Percentiles rank a stretch among this genome's conserved stretches.
Conservation (phyloP, 805 yeast species). For the Scheffersomyces ergatensis region DNA sequence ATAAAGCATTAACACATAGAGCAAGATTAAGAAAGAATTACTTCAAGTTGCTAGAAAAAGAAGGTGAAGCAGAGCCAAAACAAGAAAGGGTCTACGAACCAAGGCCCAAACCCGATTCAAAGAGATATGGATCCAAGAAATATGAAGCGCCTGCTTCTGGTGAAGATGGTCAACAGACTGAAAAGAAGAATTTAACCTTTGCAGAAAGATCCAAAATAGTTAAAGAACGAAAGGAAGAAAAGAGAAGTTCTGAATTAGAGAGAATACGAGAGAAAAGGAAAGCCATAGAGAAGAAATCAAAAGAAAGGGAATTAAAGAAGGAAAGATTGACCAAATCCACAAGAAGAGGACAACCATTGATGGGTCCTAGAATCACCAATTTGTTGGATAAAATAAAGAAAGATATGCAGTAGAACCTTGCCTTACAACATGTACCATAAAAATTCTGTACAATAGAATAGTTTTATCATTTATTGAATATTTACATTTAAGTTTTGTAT, state of each 20-base stretch:
- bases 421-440: not conserved
- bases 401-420: slow-evolving; percentile 31
- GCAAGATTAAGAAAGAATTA: slow-evolving; percentile 80
- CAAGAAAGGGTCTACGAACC: slow-evolving; percentile 3
- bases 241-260: slow-evolving; percentile 37
- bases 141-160: not conserved
- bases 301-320: slow-evolving; percentile 44
- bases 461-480: not conserved
- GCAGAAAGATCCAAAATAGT: slow-evolving; percentile 46
- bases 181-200: slow-evolving; percentile 32
- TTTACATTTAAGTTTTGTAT: not conserved
- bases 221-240: slow-evolving; percentile 45
- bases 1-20: slow-evolving; percentile 71
- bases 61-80: slow-evolving; percentile 41
- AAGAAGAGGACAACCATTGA: slow-evolving; percentile 77
- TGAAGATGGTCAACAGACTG: slow-evolving; percentile 13
- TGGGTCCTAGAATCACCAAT: slow-evolving; percentile 85
- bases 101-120: slow-evolving; percentile 7
- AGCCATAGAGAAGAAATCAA: slow-evolving; percentile 32
- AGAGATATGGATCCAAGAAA: too few species aligned
- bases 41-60: slow-evolving; percentile 72
- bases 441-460: not conserved
- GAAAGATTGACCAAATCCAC: slow-evolving; percentile 49
- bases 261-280: slow-evolving; percentile 36
- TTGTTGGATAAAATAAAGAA: slow-evolving; percentile 72